A percentile compares a stretch with the other conserved stretches of the same genome.
Evolutionary conservation across 2,329 filamentous ascomycete genomes (phyloP).

Genomic region (Tolypocladium nubicola): DNA sequence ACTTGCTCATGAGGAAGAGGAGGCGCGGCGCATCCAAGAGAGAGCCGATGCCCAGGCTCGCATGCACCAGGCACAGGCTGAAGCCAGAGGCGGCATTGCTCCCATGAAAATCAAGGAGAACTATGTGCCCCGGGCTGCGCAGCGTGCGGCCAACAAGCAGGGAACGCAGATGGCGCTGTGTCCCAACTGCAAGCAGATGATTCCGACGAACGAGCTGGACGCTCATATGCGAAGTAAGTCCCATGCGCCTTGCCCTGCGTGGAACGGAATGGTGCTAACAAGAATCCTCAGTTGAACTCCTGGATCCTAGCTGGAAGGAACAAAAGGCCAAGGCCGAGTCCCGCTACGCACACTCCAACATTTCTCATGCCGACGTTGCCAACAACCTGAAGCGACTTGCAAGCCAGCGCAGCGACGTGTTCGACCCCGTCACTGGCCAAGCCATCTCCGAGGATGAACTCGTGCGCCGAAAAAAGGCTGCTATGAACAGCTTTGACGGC

Average conservation of each 20-base stretch:
- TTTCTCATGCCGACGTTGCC: conserved; percentile 78
- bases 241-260: neutral
- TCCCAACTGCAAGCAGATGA: conserved; percentile 86
- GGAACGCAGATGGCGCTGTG: conserved; percentile 63
- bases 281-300: conserved; percentile 58
- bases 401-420: conserved; percentile 78
- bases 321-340: conserved; percentile 84
- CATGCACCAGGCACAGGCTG: conserved; percentile 68
- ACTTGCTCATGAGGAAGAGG: conserved; percentile 47
- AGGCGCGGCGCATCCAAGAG: conserved; percentile 53
- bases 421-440: conserved; percentile 62
- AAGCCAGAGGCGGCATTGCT: conserved; percentile 55
- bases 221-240: conserved; percentile 77
- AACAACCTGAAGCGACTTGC: conserved; percentile 94
- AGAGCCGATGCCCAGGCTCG: conserved; percentile 48
- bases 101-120: conserved; percentile 89
- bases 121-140: conserved; percentile 77
- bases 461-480: conserved; percentile 65
- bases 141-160: conserved; percentile 56
- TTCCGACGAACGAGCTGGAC: conserved; percentile 78
- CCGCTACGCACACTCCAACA: conserved; percentile 74
- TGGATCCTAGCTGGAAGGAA: conserved; percentile 93
- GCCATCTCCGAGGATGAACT: conserved; percentile 63
- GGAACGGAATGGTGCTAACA: conserved; percentile 19
- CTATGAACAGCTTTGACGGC: conserved; percentile 53